These are phyloP conservation scores for Pichia cactophila DNA, from an alignment of 1,139 yeast species.

Conservation along the genomic window DNA sequence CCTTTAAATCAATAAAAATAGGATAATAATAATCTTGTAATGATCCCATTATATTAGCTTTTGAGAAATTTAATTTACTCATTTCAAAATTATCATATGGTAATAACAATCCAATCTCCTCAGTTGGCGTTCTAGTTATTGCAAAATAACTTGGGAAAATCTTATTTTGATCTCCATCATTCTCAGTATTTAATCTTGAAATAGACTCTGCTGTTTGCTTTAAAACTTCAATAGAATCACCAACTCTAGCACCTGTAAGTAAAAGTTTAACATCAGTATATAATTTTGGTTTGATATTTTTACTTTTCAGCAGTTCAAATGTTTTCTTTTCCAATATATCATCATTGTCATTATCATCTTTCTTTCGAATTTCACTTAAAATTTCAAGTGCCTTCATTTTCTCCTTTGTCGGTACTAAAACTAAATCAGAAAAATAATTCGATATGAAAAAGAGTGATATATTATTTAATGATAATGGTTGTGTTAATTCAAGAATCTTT, in stretches of 20 bases:
- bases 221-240: slow-evolving; percentile 37
- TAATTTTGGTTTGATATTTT: slow-evolving; percentile 40
- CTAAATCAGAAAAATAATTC: slow-evolving; percentile 60
- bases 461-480: slow-evolving; percentile 50
- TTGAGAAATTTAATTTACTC: slow-evolving; percentile 37
- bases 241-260: slow-evolving; percentile 57
- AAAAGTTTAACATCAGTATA: slow-evolving; percentile 37
- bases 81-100: slow-evolving; percentile 38
- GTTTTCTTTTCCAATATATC: slow-evolving; percentile 27
- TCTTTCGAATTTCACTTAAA: slow-evolving; percentile 26
- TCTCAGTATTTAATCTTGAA: slow-evolving; percentile 28
- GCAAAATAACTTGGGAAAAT: slow-evolving; percentile 46
- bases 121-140: slow-evolving; percentile 46
- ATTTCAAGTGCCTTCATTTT: slow-evolving; percentile 40
- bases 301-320: slow-evolving; percentile 35
- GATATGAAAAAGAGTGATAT: slow-evolving; percentile 58
- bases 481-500: slow-evolving; percentile 50
- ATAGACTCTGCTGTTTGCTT: slow-evolving; percentile 29
- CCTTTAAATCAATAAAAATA: slow-evolving; percentile 46
- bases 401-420: slow-evolving; percentile 46
- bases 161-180: slow-evolving; percentile 19
- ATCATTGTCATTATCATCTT: slow-evolving; percentile 4
- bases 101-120: slow-evolving; percentile 48
- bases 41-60: slow-evolving; percentile 44
- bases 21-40: slow-evolving; percentile 53